A percentile compares a stretch with the other conserved stretches of the same genome.
phyloP scores from a whole-genome alignment of 1,284 basidiomycete species.

The Microbotryum intermedium region DNA sequence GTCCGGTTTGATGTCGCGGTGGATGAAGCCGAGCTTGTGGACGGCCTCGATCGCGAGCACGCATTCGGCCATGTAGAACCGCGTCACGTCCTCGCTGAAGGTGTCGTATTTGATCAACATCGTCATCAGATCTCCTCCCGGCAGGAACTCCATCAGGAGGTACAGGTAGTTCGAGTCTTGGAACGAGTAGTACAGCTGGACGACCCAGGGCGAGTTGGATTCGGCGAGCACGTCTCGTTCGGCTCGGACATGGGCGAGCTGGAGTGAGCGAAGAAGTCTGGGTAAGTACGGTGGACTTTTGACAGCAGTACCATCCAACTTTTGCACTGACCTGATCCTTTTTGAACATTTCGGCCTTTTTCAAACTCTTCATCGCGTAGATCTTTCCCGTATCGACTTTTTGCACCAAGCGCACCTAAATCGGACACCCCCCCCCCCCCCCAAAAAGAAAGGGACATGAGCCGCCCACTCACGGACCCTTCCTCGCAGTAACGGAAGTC shows the following conservation, averaged over 20 bases:
- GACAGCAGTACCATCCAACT: neutral
- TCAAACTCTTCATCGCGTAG: slow-evolving; percentile 97
- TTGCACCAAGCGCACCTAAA: slow-evolving; percentile 85
- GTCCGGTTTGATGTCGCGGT: slow-evolving; percentile 94
- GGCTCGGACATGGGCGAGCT: slow-evolving; percentile 97
- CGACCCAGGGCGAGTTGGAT: slow-evolving; percentile 95
- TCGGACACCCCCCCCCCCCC: neutral
- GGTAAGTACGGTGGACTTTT: neutral
- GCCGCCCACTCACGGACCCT: neutral
- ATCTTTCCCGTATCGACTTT: slow-evolving; percentile 97
- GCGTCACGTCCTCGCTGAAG: slow-evolving; percentile 95
- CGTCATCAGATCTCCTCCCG: slow-evolving; percentile 93
- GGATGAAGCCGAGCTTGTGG: slow-evolving; percentile 97
- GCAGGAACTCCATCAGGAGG: slow-evolving; percentile 97
- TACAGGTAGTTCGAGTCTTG: slow-evolving; percentile 94
- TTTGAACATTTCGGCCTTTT: slow-evolving; percentile 98
- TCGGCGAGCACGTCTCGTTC: slow-evolving; percentile 96
- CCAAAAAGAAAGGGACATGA: neutral
- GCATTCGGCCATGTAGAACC: slow-evolving; percentile 99
- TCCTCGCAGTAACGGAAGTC: neutral
- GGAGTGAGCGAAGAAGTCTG: slow-evolving; percentile 5
- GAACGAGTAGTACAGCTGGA: slow-evolving; percentile 97
- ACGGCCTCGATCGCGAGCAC: slow-evolving; percentile 96
- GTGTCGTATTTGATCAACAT: slow-evolving; percentile 99
- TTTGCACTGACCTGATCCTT: slow-evolving; percentile 83